Evolutionary conservation across 1,139 yeast species (phyloP).

Genomic region (Yamadazyma membranifaciens): DNA sequence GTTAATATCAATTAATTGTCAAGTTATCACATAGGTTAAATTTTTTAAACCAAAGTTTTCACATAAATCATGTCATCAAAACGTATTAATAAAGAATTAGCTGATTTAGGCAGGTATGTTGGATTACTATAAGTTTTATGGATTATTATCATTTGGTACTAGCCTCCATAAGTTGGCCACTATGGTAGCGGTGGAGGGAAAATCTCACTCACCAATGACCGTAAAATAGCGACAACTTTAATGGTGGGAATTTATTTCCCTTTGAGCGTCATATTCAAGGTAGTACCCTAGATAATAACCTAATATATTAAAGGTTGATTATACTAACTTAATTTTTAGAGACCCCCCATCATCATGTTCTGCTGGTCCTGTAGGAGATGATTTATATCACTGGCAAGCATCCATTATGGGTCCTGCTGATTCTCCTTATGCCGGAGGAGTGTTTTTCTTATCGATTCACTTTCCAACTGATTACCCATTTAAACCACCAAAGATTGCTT

Average conservation of each 20-base stretch:
- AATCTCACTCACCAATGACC: not conserved
- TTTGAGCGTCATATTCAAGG: not conserved
- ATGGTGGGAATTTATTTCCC: not conserved
- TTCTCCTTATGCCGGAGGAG: conserved; percentile 93
- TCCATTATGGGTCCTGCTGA: conserved; percentile 96
- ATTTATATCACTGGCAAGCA: conserved; percentile 95
- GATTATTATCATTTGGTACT: too few relatives aligned
- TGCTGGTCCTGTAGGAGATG: conserved; percentile 98
- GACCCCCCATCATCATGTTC: conserved; percentile 99
- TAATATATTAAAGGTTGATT: not conserved
- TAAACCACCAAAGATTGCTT: conserved; percentile 90
- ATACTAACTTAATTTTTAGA: conserved; percentile 36
- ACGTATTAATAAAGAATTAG: conserved; percentile 94
- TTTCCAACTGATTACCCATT: conserved; percentile 96
- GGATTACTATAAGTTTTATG: not conserved
- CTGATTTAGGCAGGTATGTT: conserved; percentile 90
- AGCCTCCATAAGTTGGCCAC: too few relatives aligned
- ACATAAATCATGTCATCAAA: conserved; percentile 69
- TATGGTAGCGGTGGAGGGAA: too few relatives aligned
- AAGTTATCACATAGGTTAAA: too few relatives aligned
- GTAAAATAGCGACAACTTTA: too few relatives aligned
- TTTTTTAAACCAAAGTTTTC: not conserved
- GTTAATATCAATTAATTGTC: too few relatives aligned
- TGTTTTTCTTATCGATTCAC: conserved; percentile 84
- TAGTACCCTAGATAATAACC: too few relatives aligned